Base-by-base conservation (phyloP, 805 yeast species). In the Yamadazyma akitaensis region DNA sequence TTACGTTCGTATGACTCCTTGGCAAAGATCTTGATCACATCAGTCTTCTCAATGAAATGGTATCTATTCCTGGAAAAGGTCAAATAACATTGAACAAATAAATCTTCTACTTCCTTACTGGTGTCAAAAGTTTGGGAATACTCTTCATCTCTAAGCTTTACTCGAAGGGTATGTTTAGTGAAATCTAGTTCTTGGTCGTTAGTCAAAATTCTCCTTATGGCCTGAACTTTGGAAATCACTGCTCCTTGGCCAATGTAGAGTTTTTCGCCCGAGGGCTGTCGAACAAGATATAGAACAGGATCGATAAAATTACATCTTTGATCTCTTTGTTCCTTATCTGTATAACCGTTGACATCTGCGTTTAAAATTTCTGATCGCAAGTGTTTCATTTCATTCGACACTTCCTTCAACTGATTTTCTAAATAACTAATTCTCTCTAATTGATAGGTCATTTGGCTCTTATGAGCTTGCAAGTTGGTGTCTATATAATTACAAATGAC, bases 171-270 rank as follows among this genome's bases (percentile, higher is more conserved):
- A 19, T 32, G 44, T 5, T 37, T 37, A 14, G 25, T 31, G 6
- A 30, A 16, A 21, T 35, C 38, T 13, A 44, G 21, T 8, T 47
- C 45, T 37, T 47, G 43, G 8, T 44, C 53, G 24, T 49, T 46
- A 5, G 50, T 49, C 13, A 49, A 36, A 11, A 49, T 46, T 18
- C 44, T 55, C 38, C 55, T 46, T n/a, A 57, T 56, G 2, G 58
- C 53, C 24, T 57, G 58, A 13, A 57, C 61, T 48, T 57, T 57
- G 16, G 59, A 53, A 7, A 57, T 56, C 2, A 57, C 55, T 2
- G 61, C 61, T 2, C 60, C 46, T 25, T 53, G 49, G 11, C 61
- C 61, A 2, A 57, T 55, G 42, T 56, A 51, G 8, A 59, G 42
- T 24, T 51, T 51, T n/a, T 52, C 51, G 13, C 16, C 40, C 6